Evolutionary conservation across 768 basidiomycete genomes (phyloP).

Genomic region (Suillus sp.): DNA sequence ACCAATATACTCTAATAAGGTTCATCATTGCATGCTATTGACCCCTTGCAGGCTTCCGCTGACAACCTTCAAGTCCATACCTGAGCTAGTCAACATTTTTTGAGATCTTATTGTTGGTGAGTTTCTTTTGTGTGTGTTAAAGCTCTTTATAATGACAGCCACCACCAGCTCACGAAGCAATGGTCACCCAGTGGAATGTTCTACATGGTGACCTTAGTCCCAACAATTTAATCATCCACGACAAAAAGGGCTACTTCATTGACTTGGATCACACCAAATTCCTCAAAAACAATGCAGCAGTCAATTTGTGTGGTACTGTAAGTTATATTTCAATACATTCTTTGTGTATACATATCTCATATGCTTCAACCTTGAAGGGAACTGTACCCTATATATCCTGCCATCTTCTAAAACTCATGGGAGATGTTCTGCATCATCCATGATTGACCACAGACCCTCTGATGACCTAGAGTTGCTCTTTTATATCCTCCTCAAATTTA

Average conservation of each 20-base stretch:
- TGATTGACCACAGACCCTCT: neutral
- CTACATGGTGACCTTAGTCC: neutral
- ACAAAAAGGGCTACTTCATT: neutral
- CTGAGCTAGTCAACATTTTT: neutral
- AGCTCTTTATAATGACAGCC: neutral
- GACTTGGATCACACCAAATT: neutral
- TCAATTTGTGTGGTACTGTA: neutral
- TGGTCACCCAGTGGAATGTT: neutral
- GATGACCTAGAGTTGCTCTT: neutral
- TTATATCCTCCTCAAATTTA: neutral
- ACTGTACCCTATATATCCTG: neutral
- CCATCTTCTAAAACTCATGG: neutral
- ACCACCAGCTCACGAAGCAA: neutral
- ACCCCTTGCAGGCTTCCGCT: neutral
- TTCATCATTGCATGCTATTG: neutral
- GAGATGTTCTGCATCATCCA: fast-evolving
- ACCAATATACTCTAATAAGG: neutral
- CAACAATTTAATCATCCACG: neutral
- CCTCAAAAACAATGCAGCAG: neutral
- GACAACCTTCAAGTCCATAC: neutral
- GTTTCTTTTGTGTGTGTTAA: slow-evolving; percentile 19
- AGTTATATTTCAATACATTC: neutral
- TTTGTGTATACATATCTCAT: neutral
- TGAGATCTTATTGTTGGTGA: neutral
- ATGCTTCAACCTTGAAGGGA: neutral